Evolutionary conservation across 148 eudicot genomes (phyloP), one percentile per base, ranked within the genome.

Genomic region (Fagopyrum esculentum): DNA sequence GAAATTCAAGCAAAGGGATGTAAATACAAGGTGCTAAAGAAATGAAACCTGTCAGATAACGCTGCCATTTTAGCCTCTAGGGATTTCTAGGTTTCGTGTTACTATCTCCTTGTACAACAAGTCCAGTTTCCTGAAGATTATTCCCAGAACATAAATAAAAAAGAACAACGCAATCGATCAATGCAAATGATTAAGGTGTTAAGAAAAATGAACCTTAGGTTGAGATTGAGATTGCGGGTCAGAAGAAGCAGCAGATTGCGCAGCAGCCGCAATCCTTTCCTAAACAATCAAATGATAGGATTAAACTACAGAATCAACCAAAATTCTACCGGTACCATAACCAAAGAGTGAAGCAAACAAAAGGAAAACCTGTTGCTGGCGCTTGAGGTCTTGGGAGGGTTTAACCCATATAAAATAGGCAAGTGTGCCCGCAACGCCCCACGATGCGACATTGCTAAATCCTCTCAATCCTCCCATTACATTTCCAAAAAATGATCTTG

Each of bases 351-450:
- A 51, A 4, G 16, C 16, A 51, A 3, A 3, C 15, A 16, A 26
- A 26, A 26, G 26, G 11, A 12, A 9, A 60, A 60, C 87, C 82
- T 78, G 74, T 56, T 85, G 92, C 35, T 80, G 77, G 61, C 73
- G 73, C 50, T 78, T 85, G 76, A 85, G 92, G 57, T 86, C 83
- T 69, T 83, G 92, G 10, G 88, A 81, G 9, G 92, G 92, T 17
- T 82, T 82, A 52, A 89, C 82, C 89, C 89, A 86, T 6, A 89
- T 83, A 51, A 69, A 83, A 78, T 89, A 89, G 54, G 89, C 92
- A 75, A 89, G 79, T 77, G 89, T 80, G 73, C 84, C 89, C 70
- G 92, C 92, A 44, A 86, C 92, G 6, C 70, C 75, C 92, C 92
- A 89, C 0, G 92, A 83, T 13, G 89, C 89, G 45, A 86, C 66